Conservation (phyloP, 257 asterid genomes). For the Handroanthus guayacan region DNA sequence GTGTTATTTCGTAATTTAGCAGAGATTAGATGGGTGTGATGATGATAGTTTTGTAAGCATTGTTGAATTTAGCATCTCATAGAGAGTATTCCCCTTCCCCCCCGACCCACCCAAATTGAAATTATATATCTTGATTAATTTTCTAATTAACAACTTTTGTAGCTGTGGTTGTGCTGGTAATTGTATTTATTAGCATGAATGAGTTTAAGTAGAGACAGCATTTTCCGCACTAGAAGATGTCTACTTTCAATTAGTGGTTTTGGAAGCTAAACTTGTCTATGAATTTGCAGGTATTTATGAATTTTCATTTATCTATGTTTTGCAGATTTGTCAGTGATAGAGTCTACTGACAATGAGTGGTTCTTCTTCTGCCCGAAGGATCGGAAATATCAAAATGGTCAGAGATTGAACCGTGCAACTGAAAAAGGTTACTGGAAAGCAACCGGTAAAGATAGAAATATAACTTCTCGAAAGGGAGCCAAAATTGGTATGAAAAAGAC, state of each 20-base stretch:
- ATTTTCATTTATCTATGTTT: neutral
- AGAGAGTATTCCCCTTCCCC: neutral
- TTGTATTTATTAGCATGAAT: neutral
- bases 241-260: neutral
- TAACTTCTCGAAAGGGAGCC: constrained; percentile 66
- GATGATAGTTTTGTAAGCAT: neutral
- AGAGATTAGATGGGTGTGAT: neutral
- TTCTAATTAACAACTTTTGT: neutral
- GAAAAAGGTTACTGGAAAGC: constrained; percentile 97
- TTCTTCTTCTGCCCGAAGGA: constrained; percentile 99
- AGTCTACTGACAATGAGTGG: constrained; percentile 91
- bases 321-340: constrained; percentile 85
- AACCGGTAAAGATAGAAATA: constrained; percentile 93
- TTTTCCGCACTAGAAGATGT: neutral
- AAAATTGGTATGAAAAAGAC: constrained; percentile 97
- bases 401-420: constrained; percentile 90
- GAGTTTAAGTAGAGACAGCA: neutral
- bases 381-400: constrained; percentile 93
- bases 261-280: constrained; percentile 4
- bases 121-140: neutral
- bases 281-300: constrained; percentile 23
- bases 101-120: neutral
- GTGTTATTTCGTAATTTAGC: constrained; percentile 6
- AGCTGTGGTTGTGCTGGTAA: neutral
- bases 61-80: neutral